Percentiles rank a stretch among this genome's conserved stretches.
Conservation (phyloP, 2,329 filamentous ascomycete genomes). For the Thielaviopsis ethacetica region DNA sequence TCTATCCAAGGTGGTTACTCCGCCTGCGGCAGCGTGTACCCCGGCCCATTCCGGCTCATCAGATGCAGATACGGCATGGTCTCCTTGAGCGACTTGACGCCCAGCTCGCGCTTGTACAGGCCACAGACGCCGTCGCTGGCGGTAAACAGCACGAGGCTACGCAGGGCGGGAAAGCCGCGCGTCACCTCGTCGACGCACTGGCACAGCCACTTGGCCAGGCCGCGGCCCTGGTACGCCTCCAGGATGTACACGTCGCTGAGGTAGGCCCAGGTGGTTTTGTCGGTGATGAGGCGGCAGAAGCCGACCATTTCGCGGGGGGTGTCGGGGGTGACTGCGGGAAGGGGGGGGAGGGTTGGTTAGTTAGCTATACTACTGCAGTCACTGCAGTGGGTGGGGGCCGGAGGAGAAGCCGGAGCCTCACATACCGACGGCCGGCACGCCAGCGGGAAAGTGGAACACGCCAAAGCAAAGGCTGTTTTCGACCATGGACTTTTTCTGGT, state of each 20-base stretch:
- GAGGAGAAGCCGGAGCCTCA: no score
- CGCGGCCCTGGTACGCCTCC: conserved; percentile 40
- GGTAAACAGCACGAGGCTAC: conserved; percentile 41
- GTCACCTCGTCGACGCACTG: conserved; percentile 40
- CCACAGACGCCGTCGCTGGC: conserved; percentile 17
- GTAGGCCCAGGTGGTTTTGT: conserved; percentile 52
- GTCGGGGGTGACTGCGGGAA: conserved; percentile 18
- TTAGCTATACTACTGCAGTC: no score
- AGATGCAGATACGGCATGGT: conserved; percentile 10
- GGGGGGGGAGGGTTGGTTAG: no score
- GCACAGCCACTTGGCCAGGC: conserved; percentile 51
- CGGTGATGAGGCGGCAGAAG: conserved; percentile 45
- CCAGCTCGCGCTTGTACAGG: conserved; percentile 32
- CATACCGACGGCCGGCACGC: conserved; percentile 16
- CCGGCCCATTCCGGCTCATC: conserved; percentile 4
- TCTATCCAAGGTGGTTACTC: neutral
- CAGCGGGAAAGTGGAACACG: conserved; percentile 29
- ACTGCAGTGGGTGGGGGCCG: no score
- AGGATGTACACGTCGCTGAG: conserved; percentile 51
- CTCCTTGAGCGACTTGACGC: conserved; percentile 28
- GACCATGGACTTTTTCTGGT: conserved; percentile 33
- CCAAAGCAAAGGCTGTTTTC: conserved; percentile 43
- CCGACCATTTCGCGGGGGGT: conserved; percentile 23
- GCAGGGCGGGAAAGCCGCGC: conserved; percentile 39
- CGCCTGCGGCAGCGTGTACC: neutral